phyloP scores from a whole-genome alignment of 75 land plant species.

The Ceratopteris richardii region DNA sequence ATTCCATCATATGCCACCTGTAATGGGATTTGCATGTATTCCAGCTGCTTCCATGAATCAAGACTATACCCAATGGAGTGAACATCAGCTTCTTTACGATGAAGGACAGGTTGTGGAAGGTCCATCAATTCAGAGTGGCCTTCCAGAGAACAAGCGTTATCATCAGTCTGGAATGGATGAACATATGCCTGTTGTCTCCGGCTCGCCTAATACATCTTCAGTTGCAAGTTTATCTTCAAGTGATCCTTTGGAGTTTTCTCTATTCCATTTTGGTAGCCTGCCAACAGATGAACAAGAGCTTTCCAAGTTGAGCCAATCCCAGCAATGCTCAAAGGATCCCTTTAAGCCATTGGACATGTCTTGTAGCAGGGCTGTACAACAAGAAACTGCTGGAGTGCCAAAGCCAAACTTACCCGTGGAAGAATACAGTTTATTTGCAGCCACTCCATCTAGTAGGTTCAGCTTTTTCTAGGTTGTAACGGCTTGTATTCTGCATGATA shows the following conservation, averaged over 20 bases:
- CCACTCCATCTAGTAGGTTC: conserved; percentile 55
- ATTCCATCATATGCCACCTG: conserved; percentile 30
- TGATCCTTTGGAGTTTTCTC: conserved; percentile 47
- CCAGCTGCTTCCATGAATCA: conserved; percentile 7
- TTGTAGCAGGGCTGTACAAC: conserved; percentile 17
- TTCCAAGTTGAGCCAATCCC: background rate
- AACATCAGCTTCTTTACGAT: background rate
- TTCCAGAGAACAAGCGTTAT: background rate
- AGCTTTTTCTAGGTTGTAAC: conserved; percentile 52
- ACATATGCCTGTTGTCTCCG: background rate
- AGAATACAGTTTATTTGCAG: conserved; percentile 83
- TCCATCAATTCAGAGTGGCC: background rate
- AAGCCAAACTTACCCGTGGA: conserved; percentile 43
- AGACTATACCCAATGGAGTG: background rate
- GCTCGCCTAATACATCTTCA: background rate
- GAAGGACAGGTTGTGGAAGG: background rate
- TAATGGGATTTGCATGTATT: conserved; percentile 12
- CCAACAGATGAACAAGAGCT: conserved; percentile 37
- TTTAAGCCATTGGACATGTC: conserved; percentile 7
- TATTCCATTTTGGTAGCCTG: conserved; percentile 86
- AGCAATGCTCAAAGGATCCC: conserved; percentile 4
- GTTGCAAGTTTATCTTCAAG: background rate
- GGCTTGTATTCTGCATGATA: conserved; percentile 7
- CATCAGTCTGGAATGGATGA: background rate
- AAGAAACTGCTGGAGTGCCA: conserved; percentile 15